phyloP scores from a whole-genome alignment of 1,284 basidiomycete genomes.

The Ustilago tritici region DNA sequence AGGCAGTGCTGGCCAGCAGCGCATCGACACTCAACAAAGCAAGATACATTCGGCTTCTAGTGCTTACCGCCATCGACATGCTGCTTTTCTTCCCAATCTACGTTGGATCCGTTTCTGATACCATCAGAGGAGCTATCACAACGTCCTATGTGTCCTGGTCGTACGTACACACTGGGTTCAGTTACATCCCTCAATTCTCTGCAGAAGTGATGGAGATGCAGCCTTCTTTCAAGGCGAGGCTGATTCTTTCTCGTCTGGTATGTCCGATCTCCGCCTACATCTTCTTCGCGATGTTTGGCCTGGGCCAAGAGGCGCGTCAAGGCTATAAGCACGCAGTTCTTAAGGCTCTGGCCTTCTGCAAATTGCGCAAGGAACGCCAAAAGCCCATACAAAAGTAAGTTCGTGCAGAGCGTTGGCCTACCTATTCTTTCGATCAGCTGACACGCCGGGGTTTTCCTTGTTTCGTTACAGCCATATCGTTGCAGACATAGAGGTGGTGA shows the following conservation, averaged over 20 bases:
- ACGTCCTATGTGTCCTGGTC: conserved; percentile 19
- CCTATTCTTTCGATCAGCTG: neutral
- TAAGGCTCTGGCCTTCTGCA: neutral
- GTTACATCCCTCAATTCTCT: neutral
- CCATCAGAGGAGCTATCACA: conserved; percentile 7
- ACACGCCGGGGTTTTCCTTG: neutral
- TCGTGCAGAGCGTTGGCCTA: neutral
- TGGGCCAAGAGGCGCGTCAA: conserved; percentile 24
- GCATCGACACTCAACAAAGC: conserved; percentile 21
- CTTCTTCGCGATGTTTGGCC: conserved; percentile 35
- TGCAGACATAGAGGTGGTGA: conserved; percentile 25
- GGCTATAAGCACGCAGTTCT: conserved; percentile 14
- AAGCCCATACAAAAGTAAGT: conserved; percentile 10
- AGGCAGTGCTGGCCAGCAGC: conserved; percentile 21
- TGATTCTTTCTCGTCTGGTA: conserved; percentile 19
- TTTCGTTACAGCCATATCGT: conserved; percentile 8
- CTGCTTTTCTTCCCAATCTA: conserved; percentile 21
- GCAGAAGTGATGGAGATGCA: neutral
- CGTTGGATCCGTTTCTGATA: neutral
- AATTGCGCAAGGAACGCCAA: conserved; percentile 12
- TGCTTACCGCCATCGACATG: conserved; percentile 20
- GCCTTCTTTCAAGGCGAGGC: neutral
- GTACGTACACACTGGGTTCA: conserved; percentile 13
- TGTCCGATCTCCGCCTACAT: conserved; percentile 15
- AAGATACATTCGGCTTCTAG: conserved; percentile 16